A percentile compares a stretch with the other conserved stretches of the same genome.
These are phyloP conservation scores for Neurospora sp. DNA, from an alignment of 2,329 filamentous ascomycete species.

Conservation along the genomic window DNA sequence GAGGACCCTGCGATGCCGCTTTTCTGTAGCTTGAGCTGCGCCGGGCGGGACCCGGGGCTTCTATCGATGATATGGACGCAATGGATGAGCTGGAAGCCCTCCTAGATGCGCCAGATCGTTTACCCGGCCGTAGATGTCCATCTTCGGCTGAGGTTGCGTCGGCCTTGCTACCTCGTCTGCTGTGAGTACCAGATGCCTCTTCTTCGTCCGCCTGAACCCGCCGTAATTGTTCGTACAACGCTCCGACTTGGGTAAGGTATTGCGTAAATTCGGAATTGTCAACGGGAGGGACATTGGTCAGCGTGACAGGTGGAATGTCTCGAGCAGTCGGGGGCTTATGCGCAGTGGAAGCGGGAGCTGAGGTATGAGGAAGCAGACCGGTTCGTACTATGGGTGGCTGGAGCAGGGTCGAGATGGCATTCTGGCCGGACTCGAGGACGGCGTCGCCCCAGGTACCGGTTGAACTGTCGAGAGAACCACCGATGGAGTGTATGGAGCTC, in stretches of 20 bases:
- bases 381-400: conserved; percentile 85
- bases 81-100: conserved; percentile 36
- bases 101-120: conserved; percentile 26
- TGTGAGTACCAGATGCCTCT: conserved; percentile 30
- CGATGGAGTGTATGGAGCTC: conserved; percentile 80
- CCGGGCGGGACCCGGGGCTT: conserved; percentile 31
- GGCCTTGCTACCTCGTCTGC: conserved; percentile 9
- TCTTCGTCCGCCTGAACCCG: conserved; percentile 71
- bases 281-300: conserved; percentile 79
- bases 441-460: conserved; percentile 44
- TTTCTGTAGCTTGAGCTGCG: conserved; percentile 41
- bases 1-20: conserved; percentile 59
- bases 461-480: conserved; percentile 69
- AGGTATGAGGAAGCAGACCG: conserved; percentile 69
- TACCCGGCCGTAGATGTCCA: conserved; percentile 36
- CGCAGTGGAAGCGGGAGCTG: conserved; percentile 56
- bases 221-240: conserved; percentile 80
- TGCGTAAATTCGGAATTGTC: conserved; percentile 70
- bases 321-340: conserved; percentile 75
- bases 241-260: conserved; percentile 77
- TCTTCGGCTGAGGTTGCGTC: conserved; percentile 25
- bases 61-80: conserved; percentile 40
- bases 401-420: conserved; percentile 91
- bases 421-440: conserved; percentile 65
- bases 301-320: conserved; percentile 86